Evolutionary conservation across 805 yeast genomes (phyloP), one percentile per base, ranked within the genome.

Genomic region (Lachancea sp.): DNA sequence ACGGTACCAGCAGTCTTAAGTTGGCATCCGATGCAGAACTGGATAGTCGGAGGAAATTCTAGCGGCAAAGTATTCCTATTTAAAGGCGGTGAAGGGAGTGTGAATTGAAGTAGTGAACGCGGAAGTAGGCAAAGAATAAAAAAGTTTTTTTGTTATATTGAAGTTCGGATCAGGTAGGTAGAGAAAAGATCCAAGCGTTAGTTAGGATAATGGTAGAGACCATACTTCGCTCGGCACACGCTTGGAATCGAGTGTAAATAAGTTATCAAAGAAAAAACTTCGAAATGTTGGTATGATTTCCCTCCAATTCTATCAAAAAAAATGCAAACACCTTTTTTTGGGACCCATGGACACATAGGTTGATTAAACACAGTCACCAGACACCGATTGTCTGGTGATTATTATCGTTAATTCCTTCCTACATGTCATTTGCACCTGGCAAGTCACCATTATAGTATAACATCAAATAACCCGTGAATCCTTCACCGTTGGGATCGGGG

Each of bases 1-100:
- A 90, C 95, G 1, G 96, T 92, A 2, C 97, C 98, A 1, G 97
- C 97, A 0, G 97, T 84, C 1, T 72, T 80, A 12, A 69, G 75
- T 12, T 74, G 90, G 66, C 97, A 92, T 58, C 95, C 89, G 2
- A 74, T 84, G 0, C 73, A 80, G 52, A 87, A 90, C 59, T 88
- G 97, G 96, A 63, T 83, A 4, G 88, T 77, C 3, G 98, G 98
- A 1, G 97, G 96, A 8, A 84, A 89, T 45, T 92, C 97, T 16
- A 84, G 94, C 53, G 97, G 97, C 6, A 89, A 89, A 55, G 79
- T 80, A 0, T 85, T 82, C 56, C 58, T 86, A 38, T 84, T 60
- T 37, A 47, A 60, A 11, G 54, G 52, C 32, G 40, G 43, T 18
- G n/a, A n/a, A n/a, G n/a, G n/a, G n/a, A n/a, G n/a, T n/a, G n/a